Conservation (phyloP, 495 filamentous ascomycete genomes). For the Cetradonia linearis region DNA sequence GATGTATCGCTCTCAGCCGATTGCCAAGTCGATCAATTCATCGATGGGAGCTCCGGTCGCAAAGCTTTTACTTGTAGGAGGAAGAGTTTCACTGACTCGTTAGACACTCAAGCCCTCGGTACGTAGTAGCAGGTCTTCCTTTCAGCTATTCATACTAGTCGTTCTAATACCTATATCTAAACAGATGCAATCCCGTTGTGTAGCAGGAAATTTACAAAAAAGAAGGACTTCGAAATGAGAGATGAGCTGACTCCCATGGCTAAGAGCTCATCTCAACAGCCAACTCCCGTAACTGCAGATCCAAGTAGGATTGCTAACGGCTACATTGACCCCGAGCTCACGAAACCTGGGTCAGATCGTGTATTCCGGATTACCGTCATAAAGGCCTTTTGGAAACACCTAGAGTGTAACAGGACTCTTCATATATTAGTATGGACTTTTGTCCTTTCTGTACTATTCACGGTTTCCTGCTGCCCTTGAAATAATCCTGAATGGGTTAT, state of each 20-base stretch:
- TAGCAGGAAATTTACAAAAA: too few relatives aligned
- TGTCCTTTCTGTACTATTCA: not conserved
- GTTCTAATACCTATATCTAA: not conserved
- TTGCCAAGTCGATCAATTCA: not conserved
- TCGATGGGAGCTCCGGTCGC: too few relatives aligned
- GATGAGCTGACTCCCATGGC: too few relatives aligned
- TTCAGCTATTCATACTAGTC: not conserved
- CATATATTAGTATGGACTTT: not conserved
- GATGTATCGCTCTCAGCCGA: not conserved
- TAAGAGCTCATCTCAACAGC: too few relatives aligned
- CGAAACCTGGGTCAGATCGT: not conserved
- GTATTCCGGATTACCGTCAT: not conserved
- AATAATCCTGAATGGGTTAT: too few relatives aligned
- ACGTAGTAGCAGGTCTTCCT: not conserved
- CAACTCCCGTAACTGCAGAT: not conserved
- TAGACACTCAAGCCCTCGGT: not conserved
- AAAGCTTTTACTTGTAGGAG: too few relatives aligned
- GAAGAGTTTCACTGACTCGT: not conserved
- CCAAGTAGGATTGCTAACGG: not conserved
- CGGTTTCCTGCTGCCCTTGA: not conserved
- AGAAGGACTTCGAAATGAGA: too few relatives aligned
- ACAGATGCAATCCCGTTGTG: too few relatives aligned
- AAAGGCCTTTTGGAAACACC: not conserved
- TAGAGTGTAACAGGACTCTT: not conserved
- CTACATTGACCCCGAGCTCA: not conserved